A percentile compares a stretch with the other conserved stretches of the same genome.
Evolutionary conservation across 2,329 filamentous ascomycete genomes (phyloP).

Genomic region (Colletotrichum lindemuthianum): DNA sequence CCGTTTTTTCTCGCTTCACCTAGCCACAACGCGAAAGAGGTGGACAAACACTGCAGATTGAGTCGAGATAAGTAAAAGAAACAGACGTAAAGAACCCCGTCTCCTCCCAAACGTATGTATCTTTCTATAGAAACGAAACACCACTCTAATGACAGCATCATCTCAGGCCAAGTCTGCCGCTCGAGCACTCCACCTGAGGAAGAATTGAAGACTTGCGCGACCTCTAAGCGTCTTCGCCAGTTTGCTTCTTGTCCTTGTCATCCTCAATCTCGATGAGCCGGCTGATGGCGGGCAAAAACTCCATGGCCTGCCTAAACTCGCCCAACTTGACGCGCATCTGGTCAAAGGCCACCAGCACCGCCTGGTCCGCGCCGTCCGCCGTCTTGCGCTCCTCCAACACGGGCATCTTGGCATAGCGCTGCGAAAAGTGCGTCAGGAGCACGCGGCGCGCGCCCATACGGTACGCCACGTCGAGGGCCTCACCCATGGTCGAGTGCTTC

Average conservation of each 20-base stretch:
- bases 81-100: too few relatives aligned
- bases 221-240: too few relatives aligned
- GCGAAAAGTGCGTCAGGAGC: conserved; percentile 93
- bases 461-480: conserved; percentile 82
- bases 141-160: too few relatives aligned
- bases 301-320: conserved; percentile 74
- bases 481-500: conserved; percentile 88
- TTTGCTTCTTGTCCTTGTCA: conserved; percentile 39
- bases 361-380: conserved; percentile 60
- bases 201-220: too few relatives aligned
- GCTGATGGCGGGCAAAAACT: conserved; percentile 68
- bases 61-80: too few relatives aligned
- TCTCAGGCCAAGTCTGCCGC: too few relatives aligned
- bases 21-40: too few relatives aligned
- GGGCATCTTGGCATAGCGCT: conserved; percentile 85
- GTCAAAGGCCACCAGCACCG: conserved; percentile 80
- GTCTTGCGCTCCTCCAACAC: conserved; percentile 53
- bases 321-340: conserved; percentile 79
- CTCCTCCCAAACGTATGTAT: too few relatives aligned
- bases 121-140: too few relatives aligned
- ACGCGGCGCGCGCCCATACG: conserved; percentile 83
- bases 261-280: conserved; percentile 60
- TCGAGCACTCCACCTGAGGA: too few relatives aligned
- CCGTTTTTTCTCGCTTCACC: too few relatives aligned
- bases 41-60: too few relatives aligned